Evolutionary conservation across 352 stramenopile genomes (phyloP).

Genomic region (Phytophthora constricta): DNA sequence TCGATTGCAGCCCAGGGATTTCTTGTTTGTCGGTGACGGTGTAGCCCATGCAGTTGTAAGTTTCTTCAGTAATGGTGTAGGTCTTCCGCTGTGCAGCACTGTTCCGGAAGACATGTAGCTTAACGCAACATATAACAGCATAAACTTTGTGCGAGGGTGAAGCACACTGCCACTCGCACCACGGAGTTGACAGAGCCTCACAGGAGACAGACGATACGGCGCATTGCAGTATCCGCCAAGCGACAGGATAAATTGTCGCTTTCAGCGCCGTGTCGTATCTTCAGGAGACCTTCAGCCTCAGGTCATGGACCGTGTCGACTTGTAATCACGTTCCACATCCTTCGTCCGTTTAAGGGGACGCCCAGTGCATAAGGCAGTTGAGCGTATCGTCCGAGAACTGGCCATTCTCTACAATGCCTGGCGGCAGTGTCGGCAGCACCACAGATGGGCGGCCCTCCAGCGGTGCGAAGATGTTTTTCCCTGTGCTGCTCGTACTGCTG

Average conservation of each 20-base stretch:
- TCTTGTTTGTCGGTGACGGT: no score
- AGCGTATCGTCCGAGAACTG: conserved; percentile 63
- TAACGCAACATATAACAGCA: not conserved
- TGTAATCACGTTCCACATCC: conserved; percentile 1
- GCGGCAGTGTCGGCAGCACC: conserved; percentile 22
- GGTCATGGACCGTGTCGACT: not conserved
- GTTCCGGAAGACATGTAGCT: not conserved
- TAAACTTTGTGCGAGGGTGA: not conserved
- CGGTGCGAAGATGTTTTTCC: conserved; percentile 34
- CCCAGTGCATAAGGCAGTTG: conserved; percentile 51
- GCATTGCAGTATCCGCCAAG: not conserved
- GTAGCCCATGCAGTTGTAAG: not conserved
- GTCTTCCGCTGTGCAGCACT: not conserved
- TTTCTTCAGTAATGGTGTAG: not conserved
- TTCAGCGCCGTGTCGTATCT: no score
- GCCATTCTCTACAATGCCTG: conserved; percentile 45
- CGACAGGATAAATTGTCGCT: not conserved
- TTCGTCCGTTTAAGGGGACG: conserved; percentile 6
- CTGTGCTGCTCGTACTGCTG: conserved; percentile 29
- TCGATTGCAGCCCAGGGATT: no score
- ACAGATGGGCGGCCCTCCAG: conserved; percentile 29
- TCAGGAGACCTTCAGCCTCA: conserved; percentile 48
- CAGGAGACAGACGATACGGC: no score
- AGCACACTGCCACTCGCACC: no score
- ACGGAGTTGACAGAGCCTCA: no score